Evolutionary conservation across 306 rosid species (phyloP).

Genomic region (Alnus rubra): DNA sequence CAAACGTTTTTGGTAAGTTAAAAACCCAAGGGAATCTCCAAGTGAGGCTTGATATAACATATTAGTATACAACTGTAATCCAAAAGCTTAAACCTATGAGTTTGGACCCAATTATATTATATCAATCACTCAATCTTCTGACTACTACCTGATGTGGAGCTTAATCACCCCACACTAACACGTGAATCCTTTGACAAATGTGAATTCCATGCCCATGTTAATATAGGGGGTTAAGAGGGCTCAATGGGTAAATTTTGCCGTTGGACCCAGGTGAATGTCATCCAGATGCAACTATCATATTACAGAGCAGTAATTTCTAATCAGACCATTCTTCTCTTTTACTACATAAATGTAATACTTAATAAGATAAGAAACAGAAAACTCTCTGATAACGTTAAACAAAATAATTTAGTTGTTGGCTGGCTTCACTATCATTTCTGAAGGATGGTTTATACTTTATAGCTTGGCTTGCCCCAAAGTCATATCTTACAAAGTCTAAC

Average conservation of each 20-base stretch:
- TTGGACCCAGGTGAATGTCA: too few species aligned
- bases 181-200: too few species aligned
- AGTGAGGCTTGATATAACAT: neutral
- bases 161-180: too few species aligned
- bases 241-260: neutral
- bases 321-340: neutral
- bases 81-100: too few species aligned
- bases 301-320: neutral
- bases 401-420: neutral
- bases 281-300: too few species aligned
- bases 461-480: neutral
- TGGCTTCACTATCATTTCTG: constrained; percentile 1
- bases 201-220: neutral
- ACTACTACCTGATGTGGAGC: too few species aligned
- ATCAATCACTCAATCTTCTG: too few species aligned
- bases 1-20: too few species aligned
- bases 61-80: too few species aligned
- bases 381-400: neutral
- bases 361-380: neutral
- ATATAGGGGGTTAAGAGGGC: neutral
- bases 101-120: too few species aligned
- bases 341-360: neutral
- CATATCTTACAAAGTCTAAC: neutral
- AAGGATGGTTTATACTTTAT: neutral
- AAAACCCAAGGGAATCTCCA: neutral